A percentile compares a stretch with the other conserved stretches of the same genome.
Evolutionary conservation across 1,139 yeast species (phyloP).

Genomic region (Chernovozyma sophiae-reginae): DNA sequence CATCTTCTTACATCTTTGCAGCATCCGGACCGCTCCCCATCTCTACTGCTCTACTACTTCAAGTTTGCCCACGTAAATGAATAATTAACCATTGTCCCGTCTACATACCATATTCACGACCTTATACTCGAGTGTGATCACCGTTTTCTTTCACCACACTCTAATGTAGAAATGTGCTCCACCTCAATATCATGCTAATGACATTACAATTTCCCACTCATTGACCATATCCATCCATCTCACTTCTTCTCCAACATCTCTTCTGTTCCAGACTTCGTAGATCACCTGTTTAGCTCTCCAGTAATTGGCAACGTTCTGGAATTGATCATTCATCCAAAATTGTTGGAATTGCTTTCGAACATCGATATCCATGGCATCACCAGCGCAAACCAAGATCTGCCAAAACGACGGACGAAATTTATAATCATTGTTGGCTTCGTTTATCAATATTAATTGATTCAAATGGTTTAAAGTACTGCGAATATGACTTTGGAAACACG

Average conservation of each 20-base stretch:
- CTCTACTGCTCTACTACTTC: too few relatives aligned
- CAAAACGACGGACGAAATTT: constrained; percentile 40
- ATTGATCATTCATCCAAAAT: constrained; percentile 26
- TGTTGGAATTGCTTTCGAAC: constrained; percentile 25
- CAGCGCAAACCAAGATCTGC: constrained; percentile 47
- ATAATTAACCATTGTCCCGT: too few relatives aligned
- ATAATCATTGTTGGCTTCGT: constrained; percentile 6
- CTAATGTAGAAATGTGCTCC: too few relatives aligned
- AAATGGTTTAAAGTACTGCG: constrained; percentile 27
- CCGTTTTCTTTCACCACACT: too few relatives aligned
- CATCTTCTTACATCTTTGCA: too few relatives aligned
- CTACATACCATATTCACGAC: too few relatives aligned
- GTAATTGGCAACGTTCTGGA: constrained; percentile 26
- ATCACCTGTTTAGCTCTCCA: constrained; percentile 56
- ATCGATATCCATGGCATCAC: constrained; percentile 30
- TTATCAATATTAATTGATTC: constrained; percentile 21
- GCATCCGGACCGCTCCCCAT: too few relatives aligned
- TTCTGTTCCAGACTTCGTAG: constrained; percentile 48
- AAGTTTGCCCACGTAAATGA: too few relatives aligned
- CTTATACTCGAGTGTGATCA: too few relatives aligned
- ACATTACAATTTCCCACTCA: constrained; percentile 48
- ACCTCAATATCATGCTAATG: constrained; percentile 29
- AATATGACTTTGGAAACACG: constrained; percentile 30
- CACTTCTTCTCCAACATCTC: constrained; percentile 36
- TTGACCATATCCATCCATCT: constrained; percentile 53